Percentiles rank a stretch among this genome's conserved stretches.
Evolutionary conservation across 2,329 filamentous ascomycete species (phyloP).

Genomic region (Periglandula ipomoeae): DNA sequence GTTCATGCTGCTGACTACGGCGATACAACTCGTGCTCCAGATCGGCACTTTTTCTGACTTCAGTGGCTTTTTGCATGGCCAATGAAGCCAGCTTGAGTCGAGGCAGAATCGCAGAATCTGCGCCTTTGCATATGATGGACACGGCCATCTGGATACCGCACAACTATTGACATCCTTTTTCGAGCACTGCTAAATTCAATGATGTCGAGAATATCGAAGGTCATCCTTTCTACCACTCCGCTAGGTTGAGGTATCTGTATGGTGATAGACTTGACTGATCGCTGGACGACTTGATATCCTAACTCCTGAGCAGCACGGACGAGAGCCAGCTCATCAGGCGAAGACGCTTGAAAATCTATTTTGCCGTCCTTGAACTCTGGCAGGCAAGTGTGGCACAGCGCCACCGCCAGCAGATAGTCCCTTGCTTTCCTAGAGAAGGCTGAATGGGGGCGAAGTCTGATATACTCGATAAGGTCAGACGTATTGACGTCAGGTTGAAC

Average conservation of each 20-base stretch:
- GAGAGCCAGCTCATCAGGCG: slow-evolving; percentile 81
- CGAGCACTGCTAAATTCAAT: slow-evolving; percentile 86
- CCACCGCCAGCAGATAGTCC: slow-evolving; percentile 75
- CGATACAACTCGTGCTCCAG: slow-evolving; percentile 47
- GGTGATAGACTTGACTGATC: slow-evolving; percentile 61
- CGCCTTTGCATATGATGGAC: slow-evolving; percentile 82
- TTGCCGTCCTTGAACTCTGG: slow-evolving; percentile 65
- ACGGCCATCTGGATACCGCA: slow-evolving; percentile 80
- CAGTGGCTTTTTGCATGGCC: slow-evolving; percentile 65
- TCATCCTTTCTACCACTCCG: slow-evolving; percentile 40
- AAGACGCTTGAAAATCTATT: slow-evolving; percentile 78
- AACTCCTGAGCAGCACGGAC: slow-evolving; percentile 79
- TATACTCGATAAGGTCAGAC: slow-evolving; percentile 66
- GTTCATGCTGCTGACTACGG: slow-evolving; percentile 45
- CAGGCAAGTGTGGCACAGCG: slow-evolving; percentile 83
- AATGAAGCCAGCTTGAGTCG: slow-evolving; percentile 63
- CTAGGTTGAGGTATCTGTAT: slow-evolving; percentile 31
- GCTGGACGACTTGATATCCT: slow-evolving; percentile 67
- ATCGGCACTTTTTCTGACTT: slow-evolving; percentile 54
- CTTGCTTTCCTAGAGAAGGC: slow-evolving; percentile 69
- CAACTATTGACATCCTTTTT: slow-evolving; percentile 84
- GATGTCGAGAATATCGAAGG: slow-evolving; percentile 73
- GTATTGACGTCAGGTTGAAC: slow-evolving; percentile 54
- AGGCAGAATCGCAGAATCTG: slow-evolving; percentile 74
- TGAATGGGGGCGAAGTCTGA: slow-evolving; percentile 65